Percentiles rank a stretch among this genome's conserved stretches.
Conservation (phyloP, 2,329 filamentous ascomycete genomes). For the Xylariaceae sp. region DNA sequence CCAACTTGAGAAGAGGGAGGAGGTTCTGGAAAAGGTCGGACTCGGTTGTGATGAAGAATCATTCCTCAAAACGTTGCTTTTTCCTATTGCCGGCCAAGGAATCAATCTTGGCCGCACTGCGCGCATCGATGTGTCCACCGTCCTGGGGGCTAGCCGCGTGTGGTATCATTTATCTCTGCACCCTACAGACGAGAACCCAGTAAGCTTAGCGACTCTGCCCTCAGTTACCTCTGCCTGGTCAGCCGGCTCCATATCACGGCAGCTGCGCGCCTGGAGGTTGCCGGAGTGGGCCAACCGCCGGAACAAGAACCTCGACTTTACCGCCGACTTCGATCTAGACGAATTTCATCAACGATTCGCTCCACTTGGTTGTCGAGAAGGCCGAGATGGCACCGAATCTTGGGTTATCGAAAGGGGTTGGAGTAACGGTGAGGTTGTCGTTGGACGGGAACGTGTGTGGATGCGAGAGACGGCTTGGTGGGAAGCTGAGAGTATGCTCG, state of each 20-base stretch:
- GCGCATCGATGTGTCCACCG: conserved; percentile 68
- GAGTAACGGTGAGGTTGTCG: conserved; percentile 94
- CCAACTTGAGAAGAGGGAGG: conserved; percentile 74
- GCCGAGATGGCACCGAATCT: conserved; percentile 85
- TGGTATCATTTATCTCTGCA: conserved; percentile 95
- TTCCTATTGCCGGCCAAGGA: conserved; percentile 71
- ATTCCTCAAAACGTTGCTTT: conserved; percentile 75
- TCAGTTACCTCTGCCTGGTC: conserved; percentile 84
- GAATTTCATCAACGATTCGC: conserved; percentile 84
- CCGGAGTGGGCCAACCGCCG: conserved; percentile 95
- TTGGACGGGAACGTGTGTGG: conserved; percentile 91
- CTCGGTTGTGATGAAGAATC: conserved; percentile 75
- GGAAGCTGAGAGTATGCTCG: conserved; percentile 95
- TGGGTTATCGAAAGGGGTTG: conserved; percentile 94
- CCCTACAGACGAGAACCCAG: conserved; percentile 80
- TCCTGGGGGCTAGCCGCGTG: conserved; percentile 76
- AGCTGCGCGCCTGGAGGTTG: conserved; percentile 87
- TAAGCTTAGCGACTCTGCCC: conserved; percentile 64
- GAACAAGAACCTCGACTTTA: conserved; percentile 88
- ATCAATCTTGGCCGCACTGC: conserved; percentile 72
- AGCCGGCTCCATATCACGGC: conserved; percentile 83
- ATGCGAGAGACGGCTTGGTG: conserved; percentile 93
- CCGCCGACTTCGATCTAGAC: conserved; percentile 89
- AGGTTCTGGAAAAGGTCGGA: conserved; percentile 78
- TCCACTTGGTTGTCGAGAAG: conserved; percentile 78